A percentile compares a stretch with the other conserved stretches of the same genome.
Conservation (phyloP, 2,329 filamentous ascomycete species). For the Lecanoromycetidae sp. region DNA sequence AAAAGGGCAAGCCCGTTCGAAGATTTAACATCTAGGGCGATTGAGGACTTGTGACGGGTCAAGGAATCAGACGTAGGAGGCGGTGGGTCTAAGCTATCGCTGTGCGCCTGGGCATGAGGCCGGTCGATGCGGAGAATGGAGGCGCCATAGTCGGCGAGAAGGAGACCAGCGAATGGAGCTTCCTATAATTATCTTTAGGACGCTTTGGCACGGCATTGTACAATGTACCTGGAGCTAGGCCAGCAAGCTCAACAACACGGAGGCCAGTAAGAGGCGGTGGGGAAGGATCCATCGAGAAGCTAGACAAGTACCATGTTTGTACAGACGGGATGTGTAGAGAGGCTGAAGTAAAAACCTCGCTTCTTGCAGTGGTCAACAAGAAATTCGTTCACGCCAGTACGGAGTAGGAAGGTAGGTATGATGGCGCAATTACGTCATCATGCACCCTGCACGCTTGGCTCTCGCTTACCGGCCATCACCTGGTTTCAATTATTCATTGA, state of each 20-base stretch:
- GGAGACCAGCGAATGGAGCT: constrained; percentile 80
- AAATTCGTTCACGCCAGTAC: too few species aligned
- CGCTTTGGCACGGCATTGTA: background rate
- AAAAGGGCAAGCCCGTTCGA: constrained; percentile 52
- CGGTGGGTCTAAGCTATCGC: constrained; percentile 27
- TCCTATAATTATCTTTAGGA: constrained; percentile 10
- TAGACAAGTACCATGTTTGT: too few species aligned
- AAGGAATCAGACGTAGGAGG: constrained; percentile 58
- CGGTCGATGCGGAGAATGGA: constrained; percentile 77
- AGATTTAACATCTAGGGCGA: constrained; percentile 68
- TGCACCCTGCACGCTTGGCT: too few species aligned
- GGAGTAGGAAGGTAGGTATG: too few species aligned
- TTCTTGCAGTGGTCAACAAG: too few species aligned
- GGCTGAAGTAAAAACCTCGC: too few species aligned
- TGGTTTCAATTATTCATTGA: too few species aligned
- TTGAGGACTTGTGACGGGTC: constrained; percentile 66
- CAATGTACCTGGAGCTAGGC: constrained; percentile 22
- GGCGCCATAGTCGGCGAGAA: constrained; percentile 82
- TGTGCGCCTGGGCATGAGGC: constrained; percentile 32
- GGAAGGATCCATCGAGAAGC: background rate
- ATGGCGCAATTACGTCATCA: too few species aligned
- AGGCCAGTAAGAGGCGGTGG: constrained; percentile 20
- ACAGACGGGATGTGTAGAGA: too few species aligned
- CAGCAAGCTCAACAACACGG: constrained; percentile 23
- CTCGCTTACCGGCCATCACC: too few species aligned